A percentile compares a stretch with the other conserved stretches of the same genome.
These are phyloP conservation scores for Penicillium crustosum DNA, from an alignment of 2,329 filamentous ascomycete species.

Conservation along the genomic window DNA sequence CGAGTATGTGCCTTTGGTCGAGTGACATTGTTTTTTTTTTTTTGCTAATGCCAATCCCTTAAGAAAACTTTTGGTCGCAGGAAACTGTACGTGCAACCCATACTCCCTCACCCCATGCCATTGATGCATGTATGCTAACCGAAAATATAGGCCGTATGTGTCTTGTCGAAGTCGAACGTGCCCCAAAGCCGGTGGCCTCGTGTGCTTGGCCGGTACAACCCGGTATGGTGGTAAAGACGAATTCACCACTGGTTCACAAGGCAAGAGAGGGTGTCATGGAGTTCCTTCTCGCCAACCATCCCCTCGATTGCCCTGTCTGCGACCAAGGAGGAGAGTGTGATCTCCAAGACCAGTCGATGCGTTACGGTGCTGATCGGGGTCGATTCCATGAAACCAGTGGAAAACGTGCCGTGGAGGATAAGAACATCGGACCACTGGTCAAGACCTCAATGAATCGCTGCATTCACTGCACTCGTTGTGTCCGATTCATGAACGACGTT, in stretches of 20 bases:
- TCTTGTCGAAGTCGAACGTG: constrained; percentile 93
- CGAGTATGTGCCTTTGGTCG: constrained; percentile 63
- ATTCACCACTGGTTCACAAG: constrained; percentile 94
- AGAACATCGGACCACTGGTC: constrained; percentile 96
- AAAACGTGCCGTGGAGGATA: constrained; percentile 98
- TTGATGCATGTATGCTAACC: constrained; percentile 8
- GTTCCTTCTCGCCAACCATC: constrained; percentile 94
- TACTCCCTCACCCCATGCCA: neutral
- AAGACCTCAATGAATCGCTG: constrained; percentile 99
- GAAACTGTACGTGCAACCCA: constrained; percentile 66
- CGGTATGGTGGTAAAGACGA: constrained; percentile 98
- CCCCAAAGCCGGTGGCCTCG: constrained; percentile 95
- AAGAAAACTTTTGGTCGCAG: constrained; percentile 97
- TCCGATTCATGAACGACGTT: constrained; percentile 96
- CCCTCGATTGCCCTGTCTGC: constrained; percentile 94
- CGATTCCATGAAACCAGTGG: constrained; percentile 94
- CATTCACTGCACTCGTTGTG: constrained; percentile 97
- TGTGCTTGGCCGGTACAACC: constrained; percentile 99
- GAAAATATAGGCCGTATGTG: constrained; percentile 73
- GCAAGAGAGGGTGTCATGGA: constrained; percentile 99
- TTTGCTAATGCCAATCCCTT: constrained; percentile 27
- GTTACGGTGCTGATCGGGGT: constrained; percentile 92
- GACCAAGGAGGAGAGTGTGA: constrained; percentile 99
- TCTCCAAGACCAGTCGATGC: constrained; percentile 98
- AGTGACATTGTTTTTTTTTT: constrained; percentile 10